Evolutionary conservation across 1,139 yeast species (phyloP).

Genomic region (Debaryomycetaceae sp.): DNA sequence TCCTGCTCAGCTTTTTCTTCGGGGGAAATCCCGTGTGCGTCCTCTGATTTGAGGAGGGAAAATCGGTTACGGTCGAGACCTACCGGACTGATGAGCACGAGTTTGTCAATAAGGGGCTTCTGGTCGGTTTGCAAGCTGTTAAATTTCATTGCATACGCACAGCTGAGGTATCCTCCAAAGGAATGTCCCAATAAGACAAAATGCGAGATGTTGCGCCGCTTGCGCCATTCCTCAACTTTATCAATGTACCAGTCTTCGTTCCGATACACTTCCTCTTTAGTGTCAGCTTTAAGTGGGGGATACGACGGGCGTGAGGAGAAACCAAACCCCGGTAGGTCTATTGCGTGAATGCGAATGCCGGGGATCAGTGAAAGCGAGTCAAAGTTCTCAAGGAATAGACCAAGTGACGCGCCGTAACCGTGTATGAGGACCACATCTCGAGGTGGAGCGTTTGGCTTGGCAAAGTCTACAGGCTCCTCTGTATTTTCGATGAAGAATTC

Average conservation of each 20-base stretch:
- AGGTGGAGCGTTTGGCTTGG: slow-evolving; percentile 1
- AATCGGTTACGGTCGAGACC: slow-evolving; percentile 30
- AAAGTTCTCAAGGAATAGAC: slow-evolving; percentile 32
- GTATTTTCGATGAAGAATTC: slow-evolving; percentile 40
- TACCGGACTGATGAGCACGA: slow-evolving; percentile 35
- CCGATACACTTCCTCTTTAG: slow-evolving; percentile 23
- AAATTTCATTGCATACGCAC: slow-evolving; percentile 66
- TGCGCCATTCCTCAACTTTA: slow-evolving; percentile 78
- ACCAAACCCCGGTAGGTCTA: slow-evolving; percentile 37
- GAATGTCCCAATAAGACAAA: slow-evolving; percentile 85
- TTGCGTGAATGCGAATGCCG: slow-evolving; percentile 34
- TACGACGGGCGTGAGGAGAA: slow-evolving; percentile 31
- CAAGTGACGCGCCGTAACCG: slow-evolving; percentile 39
- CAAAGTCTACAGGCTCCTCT: slow-evolving; percentile 8
- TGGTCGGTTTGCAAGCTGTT: slow-evolving; percentile 10
- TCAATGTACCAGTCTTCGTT: slow-evolving; percentile 73
- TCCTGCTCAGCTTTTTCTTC: slow-evolving; percentile 6
- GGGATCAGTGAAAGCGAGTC: slow-evolving; percentile 28
- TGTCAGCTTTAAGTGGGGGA: slow-evolving; percentile 19
- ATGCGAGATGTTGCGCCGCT: slow-evolving; percentile 38
- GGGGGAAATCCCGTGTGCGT: slow-evolving; percentile 6
- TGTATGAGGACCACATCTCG: slow-evolving; percentile 33
- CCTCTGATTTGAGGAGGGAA: slow-evolving; percentile 16
- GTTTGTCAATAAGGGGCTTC: slow-evolving; percentile 21
- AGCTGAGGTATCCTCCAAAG: slow-evolving; percentile 80